Percentiles rank a stretch among this genome's conserved stretches.
These are phyloP conservation scores for Moniliophthora roreri DNA, from an alignment of 1,284 basidiomycete genomes.

Conservation along the genomic window DNA sequence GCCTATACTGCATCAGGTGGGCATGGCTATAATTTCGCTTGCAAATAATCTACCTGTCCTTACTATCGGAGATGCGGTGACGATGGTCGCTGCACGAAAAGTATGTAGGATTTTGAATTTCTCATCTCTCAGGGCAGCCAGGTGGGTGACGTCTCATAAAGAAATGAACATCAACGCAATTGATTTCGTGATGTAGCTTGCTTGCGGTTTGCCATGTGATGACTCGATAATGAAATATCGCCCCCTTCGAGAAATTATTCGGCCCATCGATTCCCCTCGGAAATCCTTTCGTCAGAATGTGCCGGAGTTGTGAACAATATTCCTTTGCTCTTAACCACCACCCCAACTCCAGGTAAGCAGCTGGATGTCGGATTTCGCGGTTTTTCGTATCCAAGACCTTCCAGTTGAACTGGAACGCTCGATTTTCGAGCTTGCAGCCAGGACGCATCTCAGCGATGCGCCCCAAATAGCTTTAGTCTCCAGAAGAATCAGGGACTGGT, in stretches of 20 bases:
- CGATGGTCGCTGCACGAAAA: too few species aligned
- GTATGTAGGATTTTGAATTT: too few species aligned
- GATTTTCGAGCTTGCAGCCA: conserved; percentile 30
- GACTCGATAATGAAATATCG: conserved; percentile 2
- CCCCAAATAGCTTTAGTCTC: conserved; percentile 30
- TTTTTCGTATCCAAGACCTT: conserved; percentile 30
- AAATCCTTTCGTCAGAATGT: background rate
- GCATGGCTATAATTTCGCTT: too few species aligned
- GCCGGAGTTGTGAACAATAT: background rate
- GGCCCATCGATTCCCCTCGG: conserved; percentile 1
- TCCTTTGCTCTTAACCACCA: conserved; percentile 1
- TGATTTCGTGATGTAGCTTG: background rate
- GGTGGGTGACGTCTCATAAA: background rate
- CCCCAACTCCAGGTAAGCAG: background rate
- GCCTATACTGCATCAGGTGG: too few species aligned
- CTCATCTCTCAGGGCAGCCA: too few species aligned
- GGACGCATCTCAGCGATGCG: conserved; percentile 21
- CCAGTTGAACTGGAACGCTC: conserved; percentile 34
- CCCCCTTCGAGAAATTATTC: conserved; percentile 1
- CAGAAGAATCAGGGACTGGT: conserved; percentile 29
- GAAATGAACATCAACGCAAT: background rate
- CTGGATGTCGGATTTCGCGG: background rate
- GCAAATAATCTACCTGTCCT: too few species aligned
- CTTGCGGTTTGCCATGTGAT: background rate
- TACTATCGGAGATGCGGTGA: too few species aligned